These are phyloP conservation scores for Pinus taeda DNA, from an alignment of 75 land plant genomes.

Conservation along the genomic window DNA sequence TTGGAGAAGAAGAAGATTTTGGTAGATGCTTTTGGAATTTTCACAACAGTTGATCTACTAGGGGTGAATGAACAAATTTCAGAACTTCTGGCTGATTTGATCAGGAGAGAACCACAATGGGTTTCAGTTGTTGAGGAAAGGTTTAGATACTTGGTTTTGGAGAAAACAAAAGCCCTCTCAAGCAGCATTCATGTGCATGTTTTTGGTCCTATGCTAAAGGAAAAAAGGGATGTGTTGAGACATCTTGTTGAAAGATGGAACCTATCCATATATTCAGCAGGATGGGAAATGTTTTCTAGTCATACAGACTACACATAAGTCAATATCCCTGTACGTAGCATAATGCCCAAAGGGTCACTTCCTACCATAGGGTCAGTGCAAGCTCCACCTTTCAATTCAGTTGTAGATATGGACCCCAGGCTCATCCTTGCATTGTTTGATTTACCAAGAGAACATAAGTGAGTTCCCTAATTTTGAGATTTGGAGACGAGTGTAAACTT, in stretches of 20 bases:
- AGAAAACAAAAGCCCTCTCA: slow-evolving; percentile 48
- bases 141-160: slow-evolving; percentile 76
- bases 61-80: slow-evolving; percentile 60
- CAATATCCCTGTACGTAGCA: slow-evolving; percentile 59
- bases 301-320: slow-evolving; percentile 80
- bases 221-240: slow-evolving; percentile 82
- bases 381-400: slow-evolving; percentile 54
- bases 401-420: slow-evolving; percentile 94
- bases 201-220: slow-evolving; percentile 68
- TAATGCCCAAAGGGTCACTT: slow-evolving; percentile 41
- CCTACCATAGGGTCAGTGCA: slow-evolving; percentile 22
- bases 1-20: slow-evolving; percentile 69
- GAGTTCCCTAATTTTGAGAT: slow-evolving; percentile 82
- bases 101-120: slow-evolving; percentile 90
- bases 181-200: slow-evolving; percentile 68
- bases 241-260: slow-evolving; percentile 95
- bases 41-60: slow-evolving; percentile 56
- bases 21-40: slow-evolving; percentile 91
- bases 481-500: slow-evolving; percentile 97
- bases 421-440: slow-evolving; percentile 86
- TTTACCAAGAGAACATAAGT: slow-evolving; percentile 91
- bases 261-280: slow-evolving; percentile 64
- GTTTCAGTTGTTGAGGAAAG: slow-evolving; percentile 87
- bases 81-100: slow-evolving; percentile 60
- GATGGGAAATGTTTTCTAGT: slow-evolving; percentile 88